Base-by-base conservation (phyloP, 805 yeast species). In the Priceomyces carsonii region DNA sequence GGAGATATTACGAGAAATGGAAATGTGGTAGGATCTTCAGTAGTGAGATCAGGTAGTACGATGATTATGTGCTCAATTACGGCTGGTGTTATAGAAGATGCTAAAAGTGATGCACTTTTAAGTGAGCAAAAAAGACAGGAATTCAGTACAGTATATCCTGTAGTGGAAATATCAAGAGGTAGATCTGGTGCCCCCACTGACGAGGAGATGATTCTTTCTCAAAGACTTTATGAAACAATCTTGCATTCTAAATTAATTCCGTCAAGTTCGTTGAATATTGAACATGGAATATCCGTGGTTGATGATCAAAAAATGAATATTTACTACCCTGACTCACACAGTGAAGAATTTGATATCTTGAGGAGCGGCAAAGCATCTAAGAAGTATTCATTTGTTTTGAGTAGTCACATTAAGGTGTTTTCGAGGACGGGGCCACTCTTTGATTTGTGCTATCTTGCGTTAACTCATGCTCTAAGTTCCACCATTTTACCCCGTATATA, bases 361-460 rank as follows among this genome's bases (percentile, higher is more conserved):
- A 36, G 53, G 14, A 31, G 23, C 19, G 27, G 34, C 15, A 35
- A 35, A 19, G 23, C 29, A 8, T 28, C 32, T 29, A 51, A 48
- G 36, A 40, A 45, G 24, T 62, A 55, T 43, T 49, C 59, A 29
- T 66, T 50, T 48, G 85, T 83, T 3, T 57, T 90, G 20, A 79
- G 79, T 51, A 90, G 91, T 3, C 79, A 79, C 47, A 68, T 88
- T 26, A 80, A 82, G 46, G 88, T 89, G 0, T 81, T 85, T 47
- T 81, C 91, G 32, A 75, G 93, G 39, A 71, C 86, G 1, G 95
- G 95, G 0, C 95, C 96, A 2, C 63, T 84, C 18, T 81, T 80
- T 49, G 96, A 89, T 50, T 59, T 82, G 8, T 82, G 85, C 30
- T 83, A 89, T 79, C 76, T 73, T 14, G 76, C 90, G 3, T 57